Conservation (phyloP, 2,329 filamentous ascomycete species). For the Epicoccum sorghinum region DNA sequence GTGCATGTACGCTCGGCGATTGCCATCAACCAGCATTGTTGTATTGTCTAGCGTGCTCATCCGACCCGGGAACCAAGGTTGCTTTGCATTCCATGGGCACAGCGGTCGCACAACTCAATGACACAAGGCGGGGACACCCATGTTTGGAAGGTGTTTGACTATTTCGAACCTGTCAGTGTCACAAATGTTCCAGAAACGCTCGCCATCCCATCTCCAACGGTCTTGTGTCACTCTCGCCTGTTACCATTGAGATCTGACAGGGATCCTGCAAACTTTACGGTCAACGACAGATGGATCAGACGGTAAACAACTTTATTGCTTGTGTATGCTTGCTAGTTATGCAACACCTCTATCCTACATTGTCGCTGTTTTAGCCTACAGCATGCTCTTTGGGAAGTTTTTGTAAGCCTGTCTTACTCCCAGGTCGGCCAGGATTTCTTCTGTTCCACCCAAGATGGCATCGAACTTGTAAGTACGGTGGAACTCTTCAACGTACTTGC, state of each 20-base stretch:
- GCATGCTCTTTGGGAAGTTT: constrained; percentile 81
- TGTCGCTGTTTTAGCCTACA: constrained; percentile 56
- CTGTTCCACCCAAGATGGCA: constrained; percentile 73
- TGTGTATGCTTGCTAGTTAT: constrained; percentile 2
- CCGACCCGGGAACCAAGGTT: constrained; percentile 15
- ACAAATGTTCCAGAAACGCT: constrained; percentile 27
- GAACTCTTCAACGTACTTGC: constrained; percentile 81
- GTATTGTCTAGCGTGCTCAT: constrained; percentile 12
- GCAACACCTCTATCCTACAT: constrained; percentile 18
- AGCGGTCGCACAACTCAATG: constrained; percentile 10
- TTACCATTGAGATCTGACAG: not conserved
- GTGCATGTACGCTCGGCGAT: constrained; percentile 14
- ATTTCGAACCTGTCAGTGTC: constrained; percentile 21
- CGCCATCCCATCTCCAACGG: constrained; percentile 15
- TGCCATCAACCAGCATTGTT: constrained; percentile 7
- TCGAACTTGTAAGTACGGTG: constrained; percentile 80
- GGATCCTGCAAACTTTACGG: not conserved
- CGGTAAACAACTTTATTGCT: not conserved
- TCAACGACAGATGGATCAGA: constrained; percentile 4
- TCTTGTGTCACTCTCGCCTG: constrained; percentile 12
- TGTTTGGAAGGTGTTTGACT: constrained; percentile 17
- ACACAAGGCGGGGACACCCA: constrained; percentile 9
- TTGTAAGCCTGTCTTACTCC: constrained; percentile 85
- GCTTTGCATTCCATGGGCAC: constrained; percentile 11
- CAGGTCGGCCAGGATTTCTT: constrained; percentile 81